These are phyloP conservation scores for Colletotrichum phormii DNA, from an alignment of 2,329 filamentous ascomycete species.

Conservation along the genomic window DNA sequence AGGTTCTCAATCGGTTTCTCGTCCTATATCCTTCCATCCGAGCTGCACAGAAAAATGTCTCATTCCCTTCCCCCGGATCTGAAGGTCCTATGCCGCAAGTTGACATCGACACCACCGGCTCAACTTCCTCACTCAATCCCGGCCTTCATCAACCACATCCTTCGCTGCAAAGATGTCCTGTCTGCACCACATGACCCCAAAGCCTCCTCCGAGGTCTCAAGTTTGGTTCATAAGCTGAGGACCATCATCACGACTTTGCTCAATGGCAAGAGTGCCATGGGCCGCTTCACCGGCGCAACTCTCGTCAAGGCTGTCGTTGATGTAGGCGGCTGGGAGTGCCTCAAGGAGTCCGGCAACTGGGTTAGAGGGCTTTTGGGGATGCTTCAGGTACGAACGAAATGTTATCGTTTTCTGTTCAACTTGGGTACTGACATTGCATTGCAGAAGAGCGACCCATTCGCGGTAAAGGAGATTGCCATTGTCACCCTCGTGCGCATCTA, in stretches of 20 bases:
- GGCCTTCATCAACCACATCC: constrained; percentile 71
- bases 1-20: neutral
- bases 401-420: neutral
- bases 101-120: constrained; percentile 77
- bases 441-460: constrained; percentile 80
- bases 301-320: constrained; percentile 86
- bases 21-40: too few relatives aligned
- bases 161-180: constrained; percentile 69
- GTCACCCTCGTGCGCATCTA: constrained; percentile 87
- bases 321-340: constrained; percentile 84
- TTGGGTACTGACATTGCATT: constrained; percentile 39
- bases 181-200: constrained; percentile 72
- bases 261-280: constrained; percentile 79
- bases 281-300: constrained; percentile 81
- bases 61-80: constrained; percentile 67
- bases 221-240: constrained; percentile 85
- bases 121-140: constrained; percentile 81
- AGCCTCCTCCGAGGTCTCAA: constrained; percentile 69
- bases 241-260: constrained; percentile 82
- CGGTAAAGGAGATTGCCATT: constrained; percentile 81
- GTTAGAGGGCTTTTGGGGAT: constrained; percentile 80
- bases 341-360: constrained; percentile 81
- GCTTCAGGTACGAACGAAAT: constrained; percentile 71
- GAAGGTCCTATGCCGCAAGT: constrained; percentile 73
- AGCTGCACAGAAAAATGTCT: constrained; percentile 43